Evolutionary conservation across 306 rosid species (phyloP).

Genomic region (Herpetospermum pedunculosum): DNA sequence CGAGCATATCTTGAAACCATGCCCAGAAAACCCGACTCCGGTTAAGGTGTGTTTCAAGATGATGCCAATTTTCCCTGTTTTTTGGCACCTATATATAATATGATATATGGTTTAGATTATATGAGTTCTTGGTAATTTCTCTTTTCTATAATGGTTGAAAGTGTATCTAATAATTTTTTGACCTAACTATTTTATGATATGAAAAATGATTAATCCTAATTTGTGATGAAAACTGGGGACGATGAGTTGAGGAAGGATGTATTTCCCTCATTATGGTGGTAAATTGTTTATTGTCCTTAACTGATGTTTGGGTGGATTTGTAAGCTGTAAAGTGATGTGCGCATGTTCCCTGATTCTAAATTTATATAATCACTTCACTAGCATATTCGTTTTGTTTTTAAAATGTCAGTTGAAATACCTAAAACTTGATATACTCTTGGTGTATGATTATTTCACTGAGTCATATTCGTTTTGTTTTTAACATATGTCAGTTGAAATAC

Average conservation of each 20-base stretch:
- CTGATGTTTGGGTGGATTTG: not conserved
- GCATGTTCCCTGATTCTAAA: not conserved
- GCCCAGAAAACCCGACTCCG: slow-evolving; percentile 65
- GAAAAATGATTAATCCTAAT: not conserved
- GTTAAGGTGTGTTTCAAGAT: slow-evolving; percentile 57
- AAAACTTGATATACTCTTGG: too few relatives aligned
- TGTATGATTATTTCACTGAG: too few relatives aligned
- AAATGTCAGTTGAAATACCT: not conserved
- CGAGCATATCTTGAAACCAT: slow-evolving; percentile 73
- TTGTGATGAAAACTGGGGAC: not conserved
- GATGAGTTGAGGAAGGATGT: not conserved
- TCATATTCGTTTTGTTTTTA: too few relatives aligned
- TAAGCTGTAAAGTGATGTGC: not conserved
- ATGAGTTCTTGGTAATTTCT: not conserved
- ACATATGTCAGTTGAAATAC: too few relatives aligned
- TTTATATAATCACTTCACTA: not conserved
- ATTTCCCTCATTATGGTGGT: not conserved
- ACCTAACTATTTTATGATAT: not conserved
- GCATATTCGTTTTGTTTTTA: not conserved
- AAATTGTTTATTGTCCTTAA: not conserved
- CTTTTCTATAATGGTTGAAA: not conserved
- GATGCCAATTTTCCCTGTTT: not conserved
- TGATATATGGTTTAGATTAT: not conserved
- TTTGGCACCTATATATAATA: not conserved
- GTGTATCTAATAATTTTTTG: not conserved